Evolutionary conservation across 2,329 filamentous ascomycete genomes (phyloP).

Genomic region (Fusarium oxysporum): DNA sequence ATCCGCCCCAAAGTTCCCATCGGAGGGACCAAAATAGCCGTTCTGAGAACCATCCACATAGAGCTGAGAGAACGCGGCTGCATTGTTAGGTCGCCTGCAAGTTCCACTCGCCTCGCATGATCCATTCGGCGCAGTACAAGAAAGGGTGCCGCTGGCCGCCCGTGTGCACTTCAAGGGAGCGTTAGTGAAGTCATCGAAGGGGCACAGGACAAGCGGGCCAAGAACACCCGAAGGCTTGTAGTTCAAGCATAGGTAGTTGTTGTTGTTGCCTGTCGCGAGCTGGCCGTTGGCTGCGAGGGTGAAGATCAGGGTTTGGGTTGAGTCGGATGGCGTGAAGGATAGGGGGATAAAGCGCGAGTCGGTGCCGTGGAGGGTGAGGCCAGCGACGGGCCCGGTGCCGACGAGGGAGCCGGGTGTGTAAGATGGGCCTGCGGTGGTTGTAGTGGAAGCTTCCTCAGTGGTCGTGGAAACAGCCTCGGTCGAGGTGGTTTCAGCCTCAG

Average conservation of each 20-base stretch:
- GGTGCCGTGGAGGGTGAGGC: not conserved
- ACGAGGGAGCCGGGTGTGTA: not conserved
- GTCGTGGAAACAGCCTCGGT: not conserved
- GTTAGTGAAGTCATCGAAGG: not conserved
- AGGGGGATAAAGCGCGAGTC: not conserved
- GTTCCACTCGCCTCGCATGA: fast-evolving
- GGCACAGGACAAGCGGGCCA: not conserved
- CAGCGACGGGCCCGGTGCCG: not conserved
- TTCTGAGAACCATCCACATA: not conserved
- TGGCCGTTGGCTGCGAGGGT: not conserved
- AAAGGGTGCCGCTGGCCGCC: not conserved
- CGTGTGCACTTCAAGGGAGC: not conserved
- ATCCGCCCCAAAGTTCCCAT: not conserved
- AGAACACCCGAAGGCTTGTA: not conserved
- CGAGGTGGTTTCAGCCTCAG: not conserved
- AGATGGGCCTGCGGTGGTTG: not conserved
- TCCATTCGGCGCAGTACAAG: not conserved
- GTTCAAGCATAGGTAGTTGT: not conserved
- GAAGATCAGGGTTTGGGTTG: conserved; percentile 5
- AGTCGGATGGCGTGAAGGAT: not conserved
- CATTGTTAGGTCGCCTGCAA: not conserved
- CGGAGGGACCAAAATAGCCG: not conserved
- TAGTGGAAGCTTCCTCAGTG: not conserved
- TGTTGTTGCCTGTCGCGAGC: not conserved
- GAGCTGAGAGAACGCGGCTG: not conserved